Evolutionary conservation across 2,329 filamentous ascomycete genomes (phyloP).

Genomic region (Chaetomium sp.): DNA sequence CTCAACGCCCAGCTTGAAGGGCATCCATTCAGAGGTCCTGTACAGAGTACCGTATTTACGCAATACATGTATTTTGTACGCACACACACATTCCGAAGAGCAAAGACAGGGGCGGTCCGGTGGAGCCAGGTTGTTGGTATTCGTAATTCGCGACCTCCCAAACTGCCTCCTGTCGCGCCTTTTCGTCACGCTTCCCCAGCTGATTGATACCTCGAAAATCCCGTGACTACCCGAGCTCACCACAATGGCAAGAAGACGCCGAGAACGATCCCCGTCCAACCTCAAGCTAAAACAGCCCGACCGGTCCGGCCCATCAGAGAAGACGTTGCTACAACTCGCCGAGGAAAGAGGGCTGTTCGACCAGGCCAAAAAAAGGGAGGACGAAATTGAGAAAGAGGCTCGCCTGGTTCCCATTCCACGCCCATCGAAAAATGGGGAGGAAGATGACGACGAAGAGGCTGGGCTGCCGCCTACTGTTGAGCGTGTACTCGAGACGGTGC

Average conservation of each 20-base stretch:
- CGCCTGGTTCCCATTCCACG: conserved; percentile 4
- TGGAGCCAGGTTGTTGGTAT: background rate
- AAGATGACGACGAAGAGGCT: conserved; percentile 39
- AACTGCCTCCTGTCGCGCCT: background rate
- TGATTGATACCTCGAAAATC: background rate
- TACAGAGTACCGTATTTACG: background rate
- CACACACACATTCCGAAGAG: no score
- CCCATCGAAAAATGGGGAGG: conserved; percentile 30
- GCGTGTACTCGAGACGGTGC: conserved; percentile 55
- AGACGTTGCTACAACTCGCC: conserved; percentile 75
- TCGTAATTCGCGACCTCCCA: background rate
- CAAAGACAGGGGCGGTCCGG: background rate
- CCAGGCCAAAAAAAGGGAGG: conserved; percentile 48
- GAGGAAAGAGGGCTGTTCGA: conserved; percentile 63
- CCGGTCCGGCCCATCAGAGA: conserved; percentile 60
- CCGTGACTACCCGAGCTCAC: background rate
- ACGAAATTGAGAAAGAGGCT: conserved; percentile 38
- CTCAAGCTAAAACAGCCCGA: conserved; percentile 71
- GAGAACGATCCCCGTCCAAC: conserved; percentile 50
- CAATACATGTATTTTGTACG: no score
- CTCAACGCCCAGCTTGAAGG: background rate
- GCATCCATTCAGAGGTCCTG: background rate
- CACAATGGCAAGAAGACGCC: conserved; percentile 54
- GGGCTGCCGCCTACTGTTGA: conserved; percentile 51
- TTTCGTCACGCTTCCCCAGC: background rate